These are phyloP conservation scores for Xylariaceae sp. DNA, from an alignment of 2,329 filamentous ascomycete species.

Conservation along the genomic window DNA sequence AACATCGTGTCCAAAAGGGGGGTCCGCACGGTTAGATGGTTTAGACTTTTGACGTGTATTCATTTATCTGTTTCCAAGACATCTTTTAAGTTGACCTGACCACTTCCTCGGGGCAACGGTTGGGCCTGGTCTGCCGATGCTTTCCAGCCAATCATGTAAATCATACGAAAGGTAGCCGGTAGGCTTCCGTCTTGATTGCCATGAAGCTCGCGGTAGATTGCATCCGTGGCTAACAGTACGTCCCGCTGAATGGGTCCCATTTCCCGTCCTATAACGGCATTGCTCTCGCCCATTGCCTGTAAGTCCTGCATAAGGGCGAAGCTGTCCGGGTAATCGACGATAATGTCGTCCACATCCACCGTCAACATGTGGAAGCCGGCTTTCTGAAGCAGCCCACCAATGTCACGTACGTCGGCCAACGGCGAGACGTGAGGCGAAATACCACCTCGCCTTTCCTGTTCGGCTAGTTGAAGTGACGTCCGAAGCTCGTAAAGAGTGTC, in stretches of 20 bases:
- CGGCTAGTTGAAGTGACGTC: constrained; percentile 86
- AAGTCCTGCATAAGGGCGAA: constrained; percentile 91
- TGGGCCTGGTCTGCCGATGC: constrained; percentile 71
- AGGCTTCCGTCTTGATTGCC: constrained; percentile 71
- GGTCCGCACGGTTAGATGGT: too few relatives aligned
- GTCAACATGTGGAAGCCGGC: constrained; percentile 95
- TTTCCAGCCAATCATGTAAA: constrained; percentile 99
- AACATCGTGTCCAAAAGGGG: too few relatives aligned
- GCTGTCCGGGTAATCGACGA: constrained; percentile 86
- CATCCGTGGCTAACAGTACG: constrained; percentile 79
- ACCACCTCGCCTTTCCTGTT: constrained; percentile 84
- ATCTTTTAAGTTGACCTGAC: constrained; percentile 83
- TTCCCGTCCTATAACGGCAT: constrained; percentile 80
- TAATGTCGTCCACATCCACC: constrained; percentile 93
- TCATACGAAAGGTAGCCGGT: constrained; percentile 89
- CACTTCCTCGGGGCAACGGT: constrained; percentile 77
- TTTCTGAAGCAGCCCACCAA: constrained; percentile 78
- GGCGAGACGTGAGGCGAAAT: constrained; percentile 88
- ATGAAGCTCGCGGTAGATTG: constrained; percentile 82
- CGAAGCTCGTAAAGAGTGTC: constrained; percentile 92
- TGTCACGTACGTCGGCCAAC: constrained; percentile 83
- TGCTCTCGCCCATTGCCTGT: constrained; percentile 93
- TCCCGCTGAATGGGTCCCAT: constrained; percentile 72
- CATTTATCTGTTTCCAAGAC: constrained; percentile 49
- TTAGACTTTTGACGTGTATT: neutral